Conservation (phyloP, 202 grass and related monocot species). For the Panicum hallii region DNA sequence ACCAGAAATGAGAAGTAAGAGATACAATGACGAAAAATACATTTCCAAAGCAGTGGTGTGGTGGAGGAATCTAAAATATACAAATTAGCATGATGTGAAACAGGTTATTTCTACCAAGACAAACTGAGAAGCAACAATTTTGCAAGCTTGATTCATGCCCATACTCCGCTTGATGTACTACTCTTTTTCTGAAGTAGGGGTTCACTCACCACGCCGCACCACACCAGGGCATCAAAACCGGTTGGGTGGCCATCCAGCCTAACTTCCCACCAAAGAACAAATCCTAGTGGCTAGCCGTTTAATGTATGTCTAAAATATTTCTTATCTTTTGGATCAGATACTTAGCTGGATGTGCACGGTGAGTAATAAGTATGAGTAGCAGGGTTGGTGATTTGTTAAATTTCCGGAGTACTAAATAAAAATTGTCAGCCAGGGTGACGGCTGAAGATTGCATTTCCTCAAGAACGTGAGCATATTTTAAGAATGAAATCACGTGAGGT, state of each 20-base stretch:
- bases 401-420: neutral
- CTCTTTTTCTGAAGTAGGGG: neutral
- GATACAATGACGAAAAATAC: neutral
- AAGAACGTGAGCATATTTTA: neutral
- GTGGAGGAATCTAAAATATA: neutral
- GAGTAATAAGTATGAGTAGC: neutral
- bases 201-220: neutral
- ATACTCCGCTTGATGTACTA: neutral
- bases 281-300: neutral
- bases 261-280: neutral
- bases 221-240: neutral
- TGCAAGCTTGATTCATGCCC: neutral
- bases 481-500: neutral
- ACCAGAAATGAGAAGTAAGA: constrained; percentile 8
- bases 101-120: neutral
- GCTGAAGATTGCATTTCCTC: neutral
- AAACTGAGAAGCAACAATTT: neutral
- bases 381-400: neutral
- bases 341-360: neutral
- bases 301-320: neutral
- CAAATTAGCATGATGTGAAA: neutral
- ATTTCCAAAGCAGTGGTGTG: neutral
- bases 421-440: neutral
- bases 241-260: neutral
- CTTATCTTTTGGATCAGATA: neutral